Conservation (phyloP, 2,329 filamentous ascomycete genomes). For the Sclerotinia glacialis region DNA sequence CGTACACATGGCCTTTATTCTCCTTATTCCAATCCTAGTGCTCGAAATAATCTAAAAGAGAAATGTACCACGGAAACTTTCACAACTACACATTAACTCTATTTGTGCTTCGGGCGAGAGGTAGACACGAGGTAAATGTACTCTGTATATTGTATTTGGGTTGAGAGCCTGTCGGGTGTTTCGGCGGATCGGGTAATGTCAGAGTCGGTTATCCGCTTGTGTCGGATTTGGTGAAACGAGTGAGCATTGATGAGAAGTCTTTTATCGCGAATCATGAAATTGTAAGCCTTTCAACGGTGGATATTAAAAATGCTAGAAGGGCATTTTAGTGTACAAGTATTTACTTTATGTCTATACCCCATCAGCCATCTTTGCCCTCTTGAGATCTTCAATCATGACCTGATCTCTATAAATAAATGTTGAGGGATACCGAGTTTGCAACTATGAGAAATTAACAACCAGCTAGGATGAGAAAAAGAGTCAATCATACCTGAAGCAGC, state of each 20-base stretch:
- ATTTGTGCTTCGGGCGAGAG: background rate
- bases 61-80: background rate
- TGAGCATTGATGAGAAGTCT: background rate
- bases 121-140: background rate
- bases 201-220: background rate
- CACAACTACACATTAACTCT: background rate
- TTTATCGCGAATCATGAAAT: too few relatives aligned
- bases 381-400: background rate
- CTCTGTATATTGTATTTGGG: too few relatives aligned
- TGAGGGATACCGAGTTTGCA: slow-evolving; percentile 15
- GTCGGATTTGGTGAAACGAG: background rate
- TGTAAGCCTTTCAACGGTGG: too few relatives aligned
- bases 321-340: background rate
- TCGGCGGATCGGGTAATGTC: background rate
- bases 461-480: background rate
- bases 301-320: too few relatives aligned
- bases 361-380: background rate
- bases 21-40: background rate
- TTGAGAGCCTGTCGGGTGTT: background rate
- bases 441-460: background rate
- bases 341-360: background rate
- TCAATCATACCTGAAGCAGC: slow-evolving; percentile 25
- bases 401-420: slow-evolving; percentile 12
- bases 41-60: background rate
- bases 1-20: too few relatives aligned